Evolutionary conservation across 306 rosid genomes (phyloP).

Genomic region (Cicer bijugum): DNA sequence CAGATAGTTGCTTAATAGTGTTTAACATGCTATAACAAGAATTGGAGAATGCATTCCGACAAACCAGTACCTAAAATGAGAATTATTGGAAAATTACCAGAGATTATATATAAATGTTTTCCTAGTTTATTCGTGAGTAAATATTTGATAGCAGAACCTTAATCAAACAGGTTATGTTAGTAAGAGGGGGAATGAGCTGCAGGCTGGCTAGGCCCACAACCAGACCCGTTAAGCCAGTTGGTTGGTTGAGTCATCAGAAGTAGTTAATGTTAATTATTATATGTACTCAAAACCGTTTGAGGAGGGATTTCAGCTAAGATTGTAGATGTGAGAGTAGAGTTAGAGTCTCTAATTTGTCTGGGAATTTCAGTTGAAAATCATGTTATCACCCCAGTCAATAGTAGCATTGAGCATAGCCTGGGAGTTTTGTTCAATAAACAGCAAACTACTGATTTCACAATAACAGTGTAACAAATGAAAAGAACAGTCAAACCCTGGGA

Average conservation of each 20-base stretch:
- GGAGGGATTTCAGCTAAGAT: not conserved
- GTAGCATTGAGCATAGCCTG: not conserved
- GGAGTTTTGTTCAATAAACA: no score
- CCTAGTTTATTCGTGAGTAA: slow-evolving; percentile 25
- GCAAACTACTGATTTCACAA: not conserved
- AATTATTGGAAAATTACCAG: not conserved
- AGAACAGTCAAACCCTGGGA: not conserved
- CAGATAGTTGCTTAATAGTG: slow-evolving; percentile 2
- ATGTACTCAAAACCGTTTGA: not conserved
- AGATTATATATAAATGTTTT: slow-evolving; percentile 10
- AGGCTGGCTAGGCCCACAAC: not conserved
- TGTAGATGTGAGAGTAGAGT: not conserved
- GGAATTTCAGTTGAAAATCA: not conserved
- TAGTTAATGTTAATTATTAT: not conserved
- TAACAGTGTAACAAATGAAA: not conserved
- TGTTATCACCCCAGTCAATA: not conserved
- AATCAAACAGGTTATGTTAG: not conserved
- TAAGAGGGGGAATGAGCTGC: not conserved
- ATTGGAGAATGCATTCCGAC: slow-evolving; percentile 5
- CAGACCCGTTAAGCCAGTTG: not conserved
- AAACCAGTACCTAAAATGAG: slow-evolving; percentile 27
- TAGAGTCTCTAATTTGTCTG: not conserved
- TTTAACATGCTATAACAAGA: slow-evolving; percentile 14
- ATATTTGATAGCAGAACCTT: not conserved
- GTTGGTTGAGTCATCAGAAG: not conserved